phyloP scores from a whole-genome alignment of 78 protist species.

The Dictyostelium capitatum region DNA sequence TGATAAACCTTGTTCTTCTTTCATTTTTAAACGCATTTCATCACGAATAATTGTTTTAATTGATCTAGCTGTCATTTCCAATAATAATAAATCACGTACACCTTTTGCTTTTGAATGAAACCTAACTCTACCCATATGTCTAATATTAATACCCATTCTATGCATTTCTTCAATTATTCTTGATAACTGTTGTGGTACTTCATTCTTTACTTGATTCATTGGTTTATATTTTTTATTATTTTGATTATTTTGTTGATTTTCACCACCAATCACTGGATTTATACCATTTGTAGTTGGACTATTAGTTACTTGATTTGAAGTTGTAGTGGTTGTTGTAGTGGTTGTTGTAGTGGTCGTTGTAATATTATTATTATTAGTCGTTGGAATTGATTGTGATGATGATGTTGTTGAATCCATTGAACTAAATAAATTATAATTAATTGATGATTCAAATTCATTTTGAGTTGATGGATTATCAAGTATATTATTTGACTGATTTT shows the following conservation, averaged over 20 bases:
- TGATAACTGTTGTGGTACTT: constrained; percentile 45
- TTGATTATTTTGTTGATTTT: too few relatives aligned
- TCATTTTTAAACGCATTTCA: constrained; percentile 72
- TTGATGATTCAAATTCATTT: constrained; percentile 21
- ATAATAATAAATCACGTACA: constrained; percentile 43
- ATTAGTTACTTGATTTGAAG: neutral
- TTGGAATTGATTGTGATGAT: constrained; percentile 1
- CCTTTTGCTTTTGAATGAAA: neutral
- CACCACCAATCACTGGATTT: too few relatives aligned
- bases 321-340: neutral
- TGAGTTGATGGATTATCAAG: constrained; percentile 11
- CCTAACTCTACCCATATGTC: constrained; percentile 84
- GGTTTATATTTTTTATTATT: neutral
- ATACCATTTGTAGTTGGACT: neutral
- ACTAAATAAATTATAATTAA: neutral
- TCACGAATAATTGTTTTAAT: constrained; percentile 59
- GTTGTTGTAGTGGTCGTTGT: neutral
- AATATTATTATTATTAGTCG: neutral
- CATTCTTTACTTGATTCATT: constrained; percentile 57
- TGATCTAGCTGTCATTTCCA: constrained; percentile 83
- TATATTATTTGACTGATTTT: constrained; percentile 10
- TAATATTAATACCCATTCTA: constrained; percentile 76
- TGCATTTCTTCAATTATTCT: constrained; percentile 76
- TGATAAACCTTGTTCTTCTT: constrained; percentile 63
- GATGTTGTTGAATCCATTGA: constrained; percentile 21